phyloP scores from a whole-genome alignment of 129 eudicot genomes.

The Arctium minus region DNA sequence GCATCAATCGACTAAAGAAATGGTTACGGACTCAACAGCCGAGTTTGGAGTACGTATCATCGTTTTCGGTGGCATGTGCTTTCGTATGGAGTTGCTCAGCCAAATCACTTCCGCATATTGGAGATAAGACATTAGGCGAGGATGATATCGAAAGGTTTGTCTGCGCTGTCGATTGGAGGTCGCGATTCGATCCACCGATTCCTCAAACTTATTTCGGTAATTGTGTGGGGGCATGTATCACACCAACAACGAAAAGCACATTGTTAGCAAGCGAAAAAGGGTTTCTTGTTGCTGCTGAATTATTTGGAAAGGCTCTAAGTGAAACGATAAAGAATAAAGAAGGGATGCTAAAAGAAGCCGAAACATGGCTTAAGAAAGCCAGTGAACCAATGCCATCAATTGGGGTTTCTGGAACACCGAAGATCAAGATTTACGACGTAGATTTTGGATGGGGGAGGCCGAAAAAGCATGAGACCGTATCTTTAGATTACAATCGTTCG shows the following conservation, averaged over 20 bases:
- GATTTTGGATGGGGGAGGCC: constrained; percentile 41
- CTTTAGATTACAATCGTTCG: constrained; percentile 16
- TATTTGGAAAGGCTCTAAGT: constrained; percentile 6
- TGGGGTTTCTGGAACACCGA: constrained; percentile 23
- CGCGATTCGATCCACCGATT: constrained; percentile 14
- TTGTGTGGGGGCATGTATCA: constrained; percentile 2
- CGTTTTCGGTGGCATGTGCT: constrained; percentile 35
- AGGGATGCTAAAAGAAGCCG: neutral
- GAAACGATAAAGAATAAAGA: neutral
- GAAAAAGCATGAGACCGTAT: constrained; percentile 12
- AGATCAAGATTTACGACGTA: constrained; percentile 19
- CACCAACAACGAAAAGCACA: neutral
- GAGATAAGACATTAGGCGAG: neutral
- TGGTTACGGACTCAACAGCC: constrained; percentile 4
- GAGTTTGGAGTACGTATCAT: constrained; percentile 22
- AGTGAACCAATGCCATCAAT: neutral
- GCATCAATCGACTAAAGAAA: constrained; percentile 27
- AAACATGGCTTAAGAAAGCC: neutral
- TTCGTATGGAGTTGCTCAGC: constrained; percentile 38
- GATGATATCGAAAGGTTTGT: constrained; percentile 17
- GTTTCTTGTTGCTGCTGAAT: constrained; percentile 8
- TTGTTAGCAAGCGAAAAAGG: constrained; percentile 1
- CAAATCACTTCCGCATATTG: neutral
- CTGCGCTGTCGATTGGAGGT: constrained; percentile 22
- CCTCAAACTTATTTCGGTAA: constrained; percentile 37